Evolutionary conservation across 2,329 filamentous ascomycete genomes (phyloP), one percentile per base, ranked within the genome.

Genomic region (Penicillium decumbens): DNA sequence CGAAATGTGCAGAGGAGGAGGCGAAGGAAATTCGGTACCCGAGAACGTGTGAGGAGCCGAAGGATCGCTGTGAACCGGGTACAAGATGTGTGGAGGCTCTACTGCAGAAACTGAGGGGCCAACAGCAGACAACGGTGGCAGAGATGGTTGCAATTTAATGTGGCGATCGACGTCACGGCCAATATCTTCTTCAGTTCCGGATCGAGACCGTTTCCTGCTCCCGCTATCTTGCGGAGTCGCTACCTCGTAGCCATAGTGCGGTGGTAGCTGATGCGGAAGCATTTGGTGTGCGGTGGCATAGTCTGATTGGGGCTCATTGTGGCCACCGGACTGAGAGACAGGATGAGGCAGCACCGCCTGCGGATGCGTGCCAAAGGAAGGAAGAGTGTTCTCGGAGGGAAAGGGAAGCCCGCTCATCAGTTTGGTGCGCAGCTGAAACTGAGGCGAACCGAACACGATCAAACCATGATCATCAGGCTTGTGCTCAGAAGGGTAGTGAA

Each of bases 401-500:
- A 66, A 72, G 41, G 63, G 54, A 51, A 65, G 49, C 28, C 67
- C 68, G 49, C 61, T 54, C 54, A 64, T 59, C 47, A 66, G 63
- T 49, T 62, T 64, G 55, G 68, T 66, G 43, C 69, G 65, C 51
- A 67, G 57, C 18, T 37, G 33, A 8, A 10, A 37, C 33, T 25
- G 43, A 15, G 35, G 23, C 29, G 78, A 64, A 65, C 83, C 80
- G 74, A 85, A 87, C 62, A 79, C 73, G 69, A 85, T 80, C 67
- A 81, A 76, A 68, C 79, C 77, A 68, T 85, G 81, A 69, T 77
- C 78, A 70, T 84, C 82, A 78, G 72, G 78, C 78, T 74, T 82
- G 74, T 76, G 84, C 80, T 73, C 40, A 25, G 45, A 35, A 78
- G 78, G 67, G 76, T 87, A 88, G 71, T 85, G 82, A 79, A 87